A percentile compares a stretch with the other conserved stretches of the same genome.
phyloP scores from a whole-genome alignment of 2,329 filamentous ascomycete species.

The Alternaria sp. region DNA sequence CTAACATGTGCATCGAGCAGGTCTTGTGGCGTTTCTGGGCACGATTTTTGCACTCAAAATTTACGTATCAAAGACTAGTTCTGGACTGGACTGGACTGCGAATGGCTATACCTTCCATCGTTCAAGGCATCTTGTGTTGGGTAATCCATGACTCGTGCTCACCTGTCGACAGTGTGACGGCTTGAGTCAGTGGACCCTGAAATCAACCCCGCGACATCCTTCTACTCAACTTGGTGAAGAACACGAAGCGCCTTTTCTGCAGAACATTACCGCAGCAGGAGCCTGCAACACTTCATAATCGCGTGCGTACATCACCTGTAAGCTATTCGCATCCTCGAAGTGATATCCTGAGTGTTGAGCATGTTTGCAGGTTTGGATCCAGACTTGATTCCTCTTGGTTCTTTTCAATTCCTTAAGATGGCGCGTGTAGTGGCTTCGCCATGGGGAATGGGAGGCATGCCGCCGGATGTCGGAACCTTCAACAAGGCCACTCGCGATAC shows the following conservation, averaged over 20 bases:
- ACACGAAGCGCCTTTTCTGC: too few relatives aligned
- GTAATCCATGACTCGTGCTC: background rate
- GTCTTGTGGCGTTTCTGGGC: conserved; percentile 14
- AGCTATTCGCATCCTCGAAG: too few relatives aligned
- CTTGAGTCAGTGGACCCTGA: background rate
- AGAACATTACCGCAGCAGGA: too few relatives aligned
- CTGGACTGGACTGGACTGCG: background rate
- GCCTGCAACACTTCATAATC: too few relatives aligned
- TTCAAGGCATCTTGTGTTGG: background rate
- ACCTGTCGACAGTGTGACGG: background rate
- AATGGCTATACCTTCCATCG: background rate
- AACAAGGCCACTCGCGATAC: background rate
- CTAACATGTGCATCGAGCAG: conserved; percentile 8
- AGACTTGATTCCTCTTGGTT: too few relatives aligned
- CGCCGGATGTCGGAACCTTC: background rate
- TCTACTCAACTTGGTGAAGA: background rate
- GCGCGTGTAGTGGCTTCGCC: background rate
- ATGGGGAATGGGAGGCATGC: background rate
- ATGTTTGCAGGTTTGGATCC: too few relatives aligned
- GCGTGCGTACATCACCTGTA: too few relatives aligned
- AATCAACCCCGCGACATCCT: background rate
- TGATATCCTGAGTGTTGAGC: too few relatives aligned
- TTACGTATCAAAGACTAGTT: background rate
- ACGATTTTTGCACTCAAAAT: background rate
- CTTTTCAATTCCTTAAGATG: too few relatives aligned